These are phyloP conservation scores for Entomortierella parvispora DNA, from an alignment of 192 early-diverging fungal genomes.

Conservation along the genomic window DNA sequence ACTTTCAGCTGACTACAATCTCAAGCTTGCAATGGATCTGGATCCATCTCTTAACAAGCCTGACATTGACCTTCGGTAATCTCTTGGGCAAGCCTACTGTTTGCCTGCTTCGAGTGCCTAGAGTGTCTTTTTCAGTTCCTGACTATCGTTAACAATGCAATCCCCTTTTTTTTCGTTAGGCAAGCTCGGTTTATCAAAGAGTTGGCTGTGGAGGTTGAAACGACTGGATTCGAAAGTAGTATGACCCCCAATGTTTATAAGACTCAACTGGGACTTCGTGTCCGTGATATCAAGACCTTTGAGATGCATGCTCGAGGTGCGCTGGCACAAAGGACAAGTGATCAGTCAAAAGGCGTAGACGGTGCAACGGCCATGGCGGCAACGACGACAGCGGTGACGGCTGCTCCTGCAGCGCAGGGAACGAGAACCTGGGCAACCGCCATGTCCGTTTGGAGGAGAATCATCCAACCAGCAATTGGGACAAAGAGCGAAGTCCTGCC, in stretches of 20 bases:
- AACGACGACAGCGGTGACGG: too few species aligned
- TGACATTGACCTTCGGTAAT: slow-evolving; percentile 14
- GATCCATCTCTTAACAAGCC: not conserved
- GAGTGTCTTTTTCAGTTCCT: not conserved
- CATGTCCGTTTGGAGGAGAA: not conserved
- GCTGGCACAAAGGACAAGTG: not conserved
- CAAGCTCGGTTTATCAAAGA: slow-evolving; percentile 22
- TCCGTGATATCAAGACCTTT: slow-evolving; percentile 42
- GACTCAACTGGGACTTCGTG: slow-evolving; percentile 24
- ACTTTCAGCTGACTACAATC: slow-evolving; percentile 21
- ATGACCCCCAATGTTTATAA: slow-evolving; percentile 22
- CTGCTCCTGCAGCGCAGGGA: not conserved
- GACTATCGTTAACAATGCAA: not conserved
- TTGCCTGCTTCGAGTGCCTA: not conserved
- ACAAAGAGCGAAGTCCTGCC: too few species aligned
- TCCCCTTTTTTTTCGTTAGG: not conserved
- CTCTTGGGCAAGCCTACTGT: not conserved
- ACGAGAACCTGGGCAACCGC: slow-evolving; percentile 29
- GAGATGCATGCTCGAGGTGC: slow-evolving; percentile 20
- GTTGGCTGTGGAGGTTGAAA: slow-evolving; percentile 21
- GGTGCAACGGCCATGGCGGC: not conserved
- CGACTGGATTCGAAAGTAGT: slow-evolving; percentile 35
- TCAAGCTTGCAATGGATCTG: not conserved
- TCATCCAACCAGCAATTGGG: too few species aligned
- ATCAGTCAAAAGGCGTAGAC: too few species aligned